Percentiles rank a stretch among this genome's conserved stretches.
phyloP scores from a whole-genome alignment of 805 yeast species.

The Ogataea pini region DNA sequence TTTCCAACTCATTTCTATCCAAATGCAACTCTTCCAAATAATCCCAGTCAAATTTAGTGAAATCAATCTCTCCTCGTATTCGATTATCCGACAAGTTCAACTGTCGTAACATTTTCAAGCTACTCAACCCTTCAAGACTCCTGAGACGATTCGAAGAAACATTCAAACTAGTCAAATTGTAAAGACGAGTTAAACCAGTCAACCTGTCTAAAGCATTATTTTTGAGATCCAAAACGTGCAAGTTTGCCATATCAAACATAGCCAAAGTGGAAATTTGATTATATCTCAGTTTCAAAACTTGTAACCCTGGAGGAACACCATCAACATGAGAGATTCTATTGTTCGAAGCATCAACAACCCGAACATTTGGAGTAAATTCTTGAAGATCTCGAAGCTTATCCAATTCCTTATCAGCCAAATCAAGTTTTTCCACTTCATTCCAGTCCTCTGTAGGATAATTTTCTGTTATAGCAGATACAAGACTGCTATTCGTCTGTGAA shows the following conservation, averaged over 20 bases:
- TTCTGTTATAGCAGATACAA: slow-evolving; percentile 49
- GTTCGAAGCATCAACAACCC: slow-evolving; percentile 41
- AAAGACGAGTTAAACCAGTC: slow-evolving; percentile 38
- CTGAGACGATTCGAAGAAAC: slow-evolving; percentile 39
- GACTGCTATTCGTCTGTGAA: slow-evolving; percentile 44
- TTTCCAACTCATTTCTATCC: slow-evolving; percentile 42
- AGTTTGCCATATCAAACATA: slow-evolving; percentile 42
- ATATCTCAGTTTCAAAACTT: slow-evolving; percentile 39
- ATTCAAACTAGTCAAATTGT: slow-evolving; percentile 45
- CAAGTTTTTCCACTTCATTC: slow-evolving; percentile 42
- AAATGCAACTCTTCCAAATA: slow-evolving; percentile 46
- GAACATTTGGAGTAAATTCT: slow-evolving; percentile 45
- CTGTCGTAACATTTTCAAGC: slow-evolving; percentile 40
- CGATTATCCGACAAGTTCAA: slow-evolving; percentile 45
- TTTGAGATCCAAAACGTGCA: slow-evolving; percentile 45
- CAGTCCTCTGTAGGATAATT: slow-evolving; percentile 43
- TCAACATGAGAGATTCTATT: slow-evolving; percentile 45
- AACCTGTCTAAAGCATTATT: slow-evolving; percentile 40
- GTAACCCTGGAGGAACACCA: slow-evolving; percentile 45
- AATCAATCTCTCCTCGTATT: slow-evolving; percentile 41
- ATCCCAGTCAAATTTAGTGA: slow-evolving; percentile 36
- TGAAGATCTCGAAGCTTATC: slow-evolving; percentile 46
- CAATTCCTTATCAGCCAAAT: slow-evolving; percentile 37
- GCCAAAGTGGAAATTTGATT: slow-evolving; percentile 45
- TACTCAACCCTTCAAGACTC: slow-evolving; percentile 39